These are phyloP conservation scores for Pholiota microspora DNA, from an alignment of 768 basidiomycete species.

Conservation along the genomic window DNA sequence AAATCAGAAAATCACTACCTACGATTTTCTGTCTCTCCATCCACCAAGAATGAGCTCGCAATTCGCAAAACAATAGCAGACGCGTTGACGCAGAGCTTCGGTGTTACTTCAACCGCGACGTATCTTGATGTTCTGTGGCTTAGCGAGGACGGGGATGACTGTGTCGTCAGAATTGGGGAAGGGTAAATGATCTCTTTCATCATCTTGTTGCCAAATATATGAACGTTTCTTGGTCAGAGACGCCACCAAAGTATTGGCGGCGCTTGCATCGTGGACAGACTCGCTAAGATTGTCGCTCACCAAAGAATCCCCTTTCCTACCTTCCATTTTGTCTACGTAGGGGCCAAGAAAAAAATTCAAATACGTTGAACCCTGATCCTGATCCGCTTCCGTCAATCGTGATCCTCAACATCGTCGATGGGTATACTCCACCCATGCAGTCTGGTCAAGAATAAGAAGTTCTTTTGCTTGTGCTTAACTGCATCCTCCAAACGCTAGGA, in stretches of 20 bases:
- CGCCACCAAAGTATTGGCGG: constrained; percentile 14
- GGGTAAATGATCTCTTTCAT: constrained; percentile 29
- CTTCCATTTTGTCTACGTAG: constrained; percentile 28
- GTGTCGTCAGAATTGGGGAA: constrained; percentile 38
- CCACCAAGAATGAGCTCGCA: constrained; percentile 37
- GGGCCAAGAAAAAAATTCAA: not conserved
- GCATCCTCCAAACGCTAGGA: too few species aligned
- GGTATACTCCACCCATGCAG: too few species aligned
- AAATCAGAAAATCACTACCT: constrained; percentile 41
- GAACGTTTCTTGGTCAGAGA: constrained; percentile 12
- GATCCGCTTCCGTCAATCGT: too few species aligned
- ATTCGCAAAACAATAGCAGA: constrained; percentile 58
- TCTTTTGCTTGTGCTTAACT: too few species aligned
- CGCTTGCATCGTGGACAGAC: constrained; percentile 18
- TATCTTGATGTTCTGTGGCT: constrained; percentile 63
- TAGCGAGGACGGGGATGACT: constrained; percentile 35
- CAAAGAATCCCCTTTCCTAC: constrained; percentile 40
- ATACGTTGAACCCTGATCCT: not conserved
- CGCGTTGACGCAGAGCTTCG: constrained; percentile 52
- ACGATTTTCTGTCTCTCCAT: constrained; percentile 39
- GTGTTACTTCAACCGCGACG: constrained; percentile 45
- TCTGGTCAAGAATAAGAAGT: too few species aligned
- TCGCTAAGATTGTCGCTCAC: constrained; percentile 32
- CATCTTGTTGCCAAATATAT: not conserved
- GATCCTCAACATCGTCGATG: too few species aligned